A percentile compares a stretch with the other conserved stretches of the same genome.
Conservation (phyloP, 1,139 yeast genomes). For the Candida smagusa region DNA sequence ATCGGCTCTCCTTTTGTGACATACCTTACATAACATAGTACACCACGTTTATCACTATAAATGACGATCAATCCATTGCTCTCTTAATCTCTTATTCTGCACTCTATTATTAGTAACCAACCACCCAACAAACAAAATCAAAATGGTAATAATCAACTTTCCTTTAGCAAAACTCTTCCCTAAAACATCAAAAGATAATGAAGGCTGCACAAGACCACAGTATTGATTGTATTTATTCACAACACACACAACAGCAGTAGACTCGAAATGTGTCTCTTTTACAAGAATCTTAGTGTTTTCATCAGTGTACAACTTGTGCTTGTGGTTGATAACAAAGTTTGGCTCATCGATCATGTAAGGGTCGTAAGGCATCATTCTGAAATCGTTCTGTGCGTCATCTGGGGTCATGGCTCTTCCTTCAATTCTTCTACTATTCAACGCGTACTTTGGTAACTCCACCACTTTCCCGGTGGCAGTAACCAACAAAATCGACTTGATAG, state of each 20-base stretch:
- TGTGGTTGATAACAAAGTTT: slow-evolving; percentile 36
- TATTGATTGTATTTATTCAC: slow-evolving; percentile 64
- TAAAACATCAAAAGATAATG: slow-evolving; percentile 78
- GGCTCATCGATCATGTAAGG: slow-evolving; percentile 55
- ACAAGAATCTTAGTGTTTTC: slow-evolving; percentile 41
- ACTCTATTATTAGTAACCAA: slow-evolving; percentile 20
- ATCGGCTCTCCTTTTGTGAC: too few species aligned
- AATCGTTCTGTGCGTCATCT: slow-evolving; percentile 57
- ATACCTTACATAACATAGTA: too few species aligned
- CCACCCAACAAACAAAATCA: slow-evolving; percentile 43
- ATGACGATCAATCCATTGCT: slow-evolving; percentile 19
- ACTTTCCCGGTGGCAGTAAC: slow-evolving; percentile 62
- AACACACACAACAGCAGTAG: slow-evolving; percentile 71
- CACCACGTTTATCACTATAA: background rate
- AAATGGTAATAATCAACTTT: slow-evolving; percentile 61
- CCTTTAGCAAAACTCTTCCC: slow-evolving; percentile 63
- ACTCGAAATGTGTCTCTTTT: slow-evolving; percentile 71
- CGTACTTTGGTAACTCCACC: slow-evolving; percentile 65
- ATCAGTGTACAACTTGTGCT: slow-evolving; percentile 37
- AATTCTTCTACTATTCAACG: slow-evolving; percentile 61
- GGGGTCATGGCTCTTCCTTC: slow-evolving; percentile 50
- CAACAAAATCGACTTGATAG: slow-evolving; percentile 64
- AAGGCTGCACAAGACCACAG: slow-evolving; percentile 77
- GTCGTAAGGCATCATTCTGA: slow-evolving; percentile 61
- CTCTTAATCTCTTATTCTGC: slow-evolving; percentile 18